Percentiles rank a stretch among this genome's conserved stretches.
Conservation (phyloP, 2,329 filamentous ascomycete species). For the Xylariaceae sp. region DNA sequence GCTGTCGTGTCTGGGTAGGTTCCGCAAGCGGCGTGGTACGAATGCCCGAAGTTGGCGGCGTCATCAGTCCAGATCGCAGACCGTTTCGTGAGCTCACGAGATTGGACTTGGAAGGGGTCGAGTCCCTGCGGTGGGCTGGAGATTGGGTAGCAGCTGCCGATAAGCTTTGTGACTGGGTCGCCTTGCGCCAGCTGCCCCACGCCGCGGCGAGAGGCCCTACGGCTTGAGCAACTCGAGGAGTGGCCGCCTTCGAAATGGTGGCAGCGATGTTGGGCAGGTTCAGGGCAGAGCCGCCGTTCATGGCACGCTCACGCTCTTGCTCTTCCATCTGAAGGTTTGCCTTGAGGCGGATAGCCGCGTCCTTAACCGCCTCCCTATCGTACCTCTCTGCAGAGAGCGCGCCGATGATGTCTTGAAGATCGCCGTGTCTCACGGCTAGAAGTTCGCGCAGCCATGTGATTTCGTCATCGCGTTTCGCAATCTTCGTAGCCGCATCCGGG, state of each 20-base stretch:
- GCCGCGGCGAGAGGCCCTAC: constrained; percentile 77
- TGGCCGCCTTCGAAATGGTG: constrained; percentile 68
- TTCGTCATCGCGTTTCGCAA: constrained; percentile 89
- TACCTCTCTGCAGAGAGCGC: constrained; percentile 70
- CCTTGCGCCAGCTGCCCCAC: constrained; percentile 91
- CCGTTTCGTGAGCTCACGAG: constrained; percentile 44
- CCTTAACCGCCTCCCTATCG: constrained; percentile 73
- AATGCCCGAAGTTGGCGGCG: constrained; percentile 73
- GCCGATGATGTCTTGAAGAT: constrained; percentile 85
- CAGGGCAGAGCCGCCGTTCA: constrained; percentile 62
- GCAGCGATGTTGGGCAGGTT: constrained; percentile 72
- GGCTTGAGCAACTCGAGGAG: constrained; percentile 77
- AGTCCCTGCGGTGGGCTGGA: constrained; percentile 35
- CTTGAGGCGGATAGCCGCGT: constrained; percentile 86
- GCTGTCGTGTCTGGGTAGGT: constrained; percentile 41
- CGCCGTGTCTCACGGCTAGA: constrained; percentile 81
- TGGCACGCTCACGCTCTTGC: constrained; percentile 82
- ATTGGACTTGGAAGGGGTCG: constrained; percentile 57
- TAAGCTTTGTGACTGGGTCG: constrained; percentile 45
- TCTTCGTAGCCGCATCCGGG: constrained; percentile 71
- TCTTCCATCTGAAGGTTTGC: constrained; percentile 98
- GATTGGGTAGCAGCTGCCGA: constrained; percentile 30
- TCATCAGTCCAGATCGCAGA: constrained; percentile 76
- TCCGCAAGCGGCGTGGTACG: constrained; percentile 53
- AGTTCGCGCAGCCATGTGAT: constrained; percentile 93